Base-by-base conservation (phyloP, 1,284 basidiomycete genomes). In the Cryptococcus hybrid region DNA sequence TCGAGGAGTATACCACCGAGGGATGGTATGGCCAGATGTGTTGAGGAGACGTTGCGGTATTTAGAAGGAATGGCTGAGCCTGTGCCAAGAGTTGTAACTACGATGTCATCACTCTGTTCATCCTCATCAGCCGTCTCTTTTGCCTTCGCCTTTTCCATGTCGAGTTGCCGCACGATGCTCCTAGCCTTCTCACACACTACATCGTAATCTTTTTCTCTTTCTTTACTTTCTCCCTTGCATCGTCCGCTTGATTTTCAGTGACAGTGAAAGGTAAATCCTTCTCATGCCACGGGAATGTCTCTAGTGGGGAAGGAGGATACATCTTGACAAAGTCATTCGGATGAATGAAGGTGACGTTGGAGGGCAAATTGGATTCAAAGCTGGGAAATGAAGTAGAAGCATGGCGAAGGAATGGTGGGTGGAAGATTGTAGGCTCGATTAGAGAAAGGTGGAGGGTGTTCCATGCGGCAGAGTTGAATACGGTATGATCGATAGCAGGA, bases 61-160 rank as follows among this genome's bases (percentile, higher is more conserved):
- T 87, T 89, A 45, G 84, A 88, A 0, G 93, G 90, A 37, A 89
- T 75, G 0, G 92, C 88, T 67, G 91, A 94, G 4, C 90, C 90
- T 0, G 94, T 97, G 1, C 94, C 94, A 1, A 97, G 80, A 0
- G 93, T 84, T 3, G 89, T 84, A 44, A 97, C 79, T 2, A 80
- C 78, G 9, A 97, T 83, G 56, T 89, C 83, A 51, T 84, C 83
- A n/a, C 4, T 18, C 15, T 30, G 30, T 7, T 61, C 56, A 58
- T 65, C 64, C 6, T 54, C 50, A 12, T 40, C 38, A 18, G 18
- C 18, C 18, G 18, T 18, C 18, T 18, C 18, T 18, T 18, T 18
- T 18, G 18, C 18, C 18, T 18, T 18, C 18, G 18, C 18, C 18
- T 18, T 18, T 18, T 18, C 18, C 18, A 18, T 18, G 18, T 18